Evolutionary conservation across 2,329 filamentous ascomycete genomes (phyloP), one percentile per base, ranked within the genome.

Genomic region (Hymenoscyphus infarciens): DNA sequence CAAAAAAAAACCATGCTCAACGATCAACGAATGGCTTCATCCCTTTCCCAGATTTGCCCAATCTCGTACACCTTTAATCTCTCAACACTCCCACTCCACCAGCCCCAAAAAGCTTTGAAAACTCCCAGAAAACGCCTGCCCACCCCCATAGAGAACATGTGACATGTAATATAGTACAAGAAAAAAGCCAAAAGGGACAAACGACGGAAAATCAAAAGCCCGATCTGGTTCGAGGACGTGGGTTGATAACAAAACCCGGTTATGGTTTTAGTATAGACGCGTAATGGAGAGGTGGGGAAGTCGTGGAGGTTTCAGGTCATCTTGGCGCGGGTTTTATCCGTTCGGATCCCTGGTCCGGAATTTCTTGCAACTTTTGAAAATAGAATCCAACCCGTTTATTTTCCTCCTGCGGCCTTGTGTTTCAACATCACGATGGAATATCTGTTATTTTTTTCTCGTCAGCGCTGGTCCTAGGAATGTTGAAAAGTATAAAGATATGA

Each of bases 401-500:
- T 69, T 49, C 65, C 67, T 62, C 63, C 54, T 39, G 69, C 58
- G 29, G 66, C 66, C 64, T 78, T 77, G 64, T 80, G 75, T 64
- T 77, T 77, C 31, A 81, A 72, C 79, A 82, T 82, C 5, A 80
- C 75, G 25, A 77, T 66, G 0, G 79, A 82, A 67, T 82, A 82
- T 16, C 80, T 82, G 42, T 39, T 39, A 35, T 10, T 13, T 45
- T 49, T 22, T 66, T 59, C 66, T 64, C 49, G 27, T 62, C 22
- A 62, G 55, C 52, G 22, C 54, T 8, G 49, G 54, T 16, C 57
- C 39, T 27, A 35, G 31, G 16, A 22, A 53, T 52, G 45, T 56
- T 31, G 53, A 55, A 16, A 27, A 58, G 22, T 6, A n/a, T 13
- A 11, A 11, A 15, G 22, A 53, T 57, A 57, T 35, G 33, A 35